These are phyloP conservation scores for Xylaria multiplex DNA, from an alignment of 2,329 filamentous ascomycete genomes.

Conservation along the genomic window DNA sequence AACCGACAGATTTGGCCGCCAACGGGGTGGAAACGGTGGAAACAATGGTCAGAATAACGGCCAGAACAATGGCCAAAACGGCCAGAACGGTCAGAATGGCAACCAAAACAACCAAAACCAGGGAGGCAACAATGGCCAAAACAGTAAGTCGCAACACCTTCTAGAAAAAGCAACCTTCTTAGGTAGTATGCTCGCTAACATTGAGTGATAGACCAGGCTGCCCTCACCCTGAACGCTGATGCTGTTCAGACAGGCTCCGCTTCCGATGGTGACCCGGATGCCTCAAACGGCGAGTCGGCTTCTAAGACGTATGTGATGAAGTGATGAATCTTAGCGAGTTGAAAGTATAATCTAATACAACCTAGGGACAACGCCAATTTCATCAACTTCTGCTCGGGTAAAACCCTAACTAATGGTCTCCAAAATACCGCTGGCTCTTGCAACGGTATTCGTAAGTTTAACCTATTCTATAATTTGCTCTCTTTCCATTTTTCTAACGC, in stretches of 20 bases:
- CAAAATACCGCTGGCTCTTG: constrained; percentile 69
- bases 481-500: constrained; percentile 31
- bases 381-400: constrained; percentile 69
- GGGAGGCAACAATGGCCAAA: constrained; percentile 23
- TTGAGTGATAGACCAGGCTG: constrained; percentile 37
- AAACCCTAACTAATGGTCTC: constrained; percentile 68
- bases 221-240: constrained; percentile 53
- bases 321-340: constrained; percentile 39
- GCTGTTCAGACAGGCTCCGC: constrained; percentile 62
- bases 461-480: not conserved
- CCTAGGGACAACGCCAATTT: constrained; percentile 68
- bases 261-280: constrained; percentile 44
- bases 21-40: constrained; percentile 28
- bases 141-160: constrained; percentile 19
- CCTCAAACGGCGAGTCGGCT: constrained; percentile 59
- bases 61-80: constrained; percentile 11
- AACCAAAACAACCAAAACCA: constrained; percentile 28
- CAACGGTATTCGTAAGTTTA: constrained; percentile 67
- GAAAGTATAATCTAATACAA: constrained; percentile 37
- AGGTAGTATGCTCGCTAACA: constrained; percentile 8
- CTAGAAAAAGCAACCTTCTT: no score
- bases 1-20: constrained; percentile 35
- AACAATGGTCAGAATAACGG: constrained; percentile 15
- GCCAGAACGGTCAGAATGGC: constrained; percentile 41
- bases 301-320: constrained; percentile 60